Evolutionary conservation across 805 yeast genomes (phyloP).

Genomic region (Pichia scutulata): DNA sequence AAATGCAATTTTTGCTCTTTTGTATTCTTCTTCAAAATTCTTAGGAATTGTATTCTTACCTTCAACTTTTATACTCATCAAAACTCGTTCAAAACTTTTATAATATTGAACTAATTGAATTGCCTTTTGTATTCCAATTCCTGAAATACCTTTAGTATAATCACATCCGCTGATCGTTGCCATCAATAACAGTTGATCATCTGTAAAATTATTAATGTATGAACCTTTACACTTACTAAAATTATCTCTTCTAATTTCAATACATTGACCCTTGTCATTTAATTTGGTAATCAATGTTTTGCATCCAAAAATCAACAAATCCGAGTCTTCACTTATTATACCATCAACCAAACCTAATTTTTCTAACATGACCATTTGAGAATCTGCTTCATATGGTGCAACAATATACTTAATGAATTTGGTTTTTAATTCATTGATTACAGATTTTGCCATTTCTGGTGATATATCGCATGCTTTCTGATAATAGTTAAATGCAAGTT

Average conservation of each 20-base stretch:
- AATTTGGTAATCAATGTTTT: conserved; percentile 68
- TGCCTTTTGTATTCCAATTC: conserved; percentile 76
- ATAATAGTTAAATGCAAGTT: conserved; percentile 58
- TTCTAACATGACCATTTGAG: conserved; percentile 91
- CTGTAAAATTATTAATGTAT: conserved; percentile 42
- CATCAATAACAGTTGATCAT: conserved; percentile 57
- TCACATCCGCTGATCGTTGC: conserved; percentile 97
- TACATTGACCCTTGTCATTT: conserved; percentile 59
- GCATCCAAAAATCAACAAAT: conserved; percentile 84
- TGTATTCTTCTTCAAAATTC: conserved; percentile 51
- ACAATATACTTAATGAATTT: conserved; percentile 65
- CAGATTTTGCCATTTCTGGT: conserved; percentile 81
- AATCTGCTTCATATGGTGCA: conserved; percentile 98
- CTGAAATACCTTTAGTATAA: conserved; percentile 79
- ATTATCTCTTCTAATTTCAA: conserved; percentile 55
- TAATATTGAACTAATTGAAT: conserved; percentile 47
- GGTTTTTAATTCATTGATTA: conserved; percentile 62
- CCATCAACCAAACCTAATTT: conserved; percentile 69
- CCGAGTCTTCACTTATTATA: conserved; percentile 90
- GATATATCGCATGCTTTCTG: conserved; percentile 81
- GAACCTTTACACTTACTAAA: conserved; percentile 31
- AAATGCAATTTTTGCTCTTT: conserved; percentile 70
- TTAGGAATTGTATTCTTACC: conserved; percentile 52
- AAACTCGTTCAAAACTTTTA: conserved; percentile 45
- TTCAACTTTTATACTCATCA: conserved; percentile 50